Base-by-base conservation (phyloP, 2,329 filamentous ascomycete species). In the Trichophyton schoenleinii region DNA sequence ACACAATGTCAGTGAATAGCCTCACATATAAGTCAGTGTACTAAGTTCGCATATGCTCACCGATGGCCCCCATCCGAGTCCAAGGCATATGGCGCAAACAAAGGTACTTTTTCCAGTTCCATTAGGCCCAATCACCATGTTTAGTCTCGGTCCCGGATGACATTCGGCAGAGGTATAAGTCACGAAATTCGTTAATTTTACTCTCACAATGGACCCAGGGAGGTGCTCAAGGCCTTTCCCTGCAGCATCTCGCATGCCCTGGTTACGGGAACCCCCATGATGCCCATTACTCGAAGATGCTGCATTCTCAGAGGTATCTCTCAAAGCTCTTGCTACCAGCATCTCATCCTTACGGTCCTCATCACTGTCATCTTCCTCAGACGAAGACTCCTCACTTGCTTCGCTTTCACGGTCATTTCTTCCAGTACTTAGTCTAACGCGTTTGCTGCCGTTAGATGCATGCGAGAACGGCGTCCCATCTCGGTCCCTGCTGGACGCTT, bases 101-200 rank as follows among this genome's bases (percentile, higher is more conserved):
- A 99, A 80, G 0, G 94, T 96, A 75, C 92, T 97, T 76, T 99
- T 99, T 61, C 94, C 94, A 0, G 94, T 97, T 38, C 94, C 94
- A 69, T 99, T 99, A n/a, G 94, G 94, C 0, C 94, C 94, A 67
- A 99, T 96, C 60, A 99, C 87, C 92, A 99, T 97, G 72, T 99
- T 99, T 69, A 99, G 75, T 71, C 89, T 92, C 0, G 94, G 92
- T 0, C 94, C 94, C 11, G 91, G 90, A 62, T 87, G 84, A 73
- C 97, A 96, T 66, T 96, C 91, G 61, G 91, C 92, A 60, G 87
- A 85, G 58, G 89, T 91, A 75, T 99, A 99, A 0, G 94, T 99
- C 61, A 99, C 90, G 68, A 99, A 99, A 73, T 97, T 89, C 57
- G 81, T 83, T 52, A 97, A 81, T 67, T 85, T 87, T 57, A 99